phyloP scores from a whole-genome alignment of 208 protist genomes.

The Acanthamoeba lenticulata region DNA sequence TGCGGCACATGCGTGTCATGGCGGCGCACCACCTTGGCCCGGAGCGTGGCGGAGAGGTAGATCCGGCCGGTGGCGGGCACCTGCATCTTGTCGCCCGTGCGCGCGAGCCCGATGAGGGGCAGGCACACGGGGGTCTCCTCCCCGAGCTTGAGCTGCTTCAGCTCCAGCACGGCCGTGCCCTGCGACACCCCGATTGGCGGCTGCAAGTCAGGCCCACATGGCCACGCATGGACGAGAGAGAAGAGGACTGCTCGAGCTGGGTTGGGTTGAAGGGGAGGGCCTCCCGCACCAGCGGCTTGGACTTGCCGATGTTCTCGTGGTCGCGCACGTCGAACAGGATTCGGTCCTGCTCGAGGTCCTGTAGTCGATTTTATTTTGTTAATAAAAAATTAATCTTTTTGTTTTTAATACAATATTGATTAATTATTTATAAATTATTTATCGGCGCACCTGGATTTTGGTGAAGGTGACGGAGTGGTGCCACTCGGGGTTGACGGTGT shows the following conservation, averaged over 20 bases:
- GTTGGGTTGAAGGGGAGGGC: background rate
- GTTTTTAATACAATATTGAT: no score
- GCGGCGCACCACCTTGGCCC: no score
- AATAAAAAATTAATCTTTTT: no score
- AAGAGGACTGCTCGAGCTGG: background rate
- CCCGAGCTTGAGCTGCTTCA: background rate
- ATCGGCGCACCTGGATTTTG: background rate
- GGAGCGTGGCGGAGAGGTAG: background rate
- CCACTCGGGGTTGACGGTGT: conserved; percentile 13
- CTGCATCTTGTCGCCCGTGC: background rate
- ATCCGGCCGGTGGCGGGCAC: background rate
- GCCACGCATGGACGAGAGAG: no score
- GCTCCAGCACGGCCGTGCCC: background rate
- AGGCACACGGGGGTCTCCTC: background rate
- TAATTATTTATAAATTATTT: no score
- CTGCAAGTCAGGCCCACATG: no score
- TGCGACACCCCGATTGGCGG: background rate
- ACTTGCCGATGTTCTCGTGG: background rate
- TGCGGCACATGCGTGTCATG: no score
- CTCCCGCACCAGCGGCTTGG: background rate
- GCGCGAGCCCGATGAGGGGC: background rate
- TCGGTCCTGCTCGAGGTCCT: background rate
- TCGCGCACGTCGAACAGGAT: background rate
- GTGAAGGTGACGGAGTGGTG: background rate
- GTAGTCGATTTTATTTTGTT: background rate